Conservation (phyloP, 2,329 filamentous ascomycete genomes). For the Ophiocordyceps sinensis region DNA sequence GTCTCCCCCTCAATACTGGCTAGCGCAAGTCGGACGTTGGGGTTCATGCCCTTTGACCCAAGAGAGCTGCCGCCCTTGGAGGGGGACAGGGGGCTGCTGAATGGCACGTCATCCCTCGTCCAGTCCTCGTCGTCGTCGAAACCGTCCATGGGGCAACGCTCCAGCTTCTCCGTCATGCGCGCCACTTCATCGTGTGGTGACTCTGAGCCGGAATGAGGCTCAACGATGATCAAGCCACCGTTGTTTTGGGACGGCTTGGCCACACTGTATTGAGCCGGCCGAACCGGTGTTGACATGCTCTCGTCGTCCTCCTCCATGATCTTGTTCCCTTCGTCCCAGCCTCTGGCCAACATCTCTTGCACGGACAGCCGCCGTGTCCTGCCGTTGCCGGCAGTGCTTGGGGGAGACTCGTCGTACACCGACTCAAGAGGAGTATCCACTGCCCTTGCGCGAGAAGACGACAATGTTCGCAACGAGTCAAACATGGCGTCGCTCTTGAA, state of each 20-base stretch:
- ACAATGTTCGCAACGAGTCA: conserved; percentile 60
- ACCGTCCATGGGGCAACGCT: conserved; percentile 42
- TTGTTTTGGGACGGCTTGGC: background rate
- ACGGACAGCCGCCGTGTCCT: conserved; percentile 43
- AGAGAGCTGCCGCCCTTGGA: conserved; percentile 32
- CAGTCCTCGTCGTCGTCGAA: conserved; percentile 51
- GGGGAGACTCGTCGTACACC: conserved; percentile 69
- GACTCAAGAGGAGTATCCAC: conserved; percentile 61
- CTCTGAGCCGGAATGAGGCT: conserved; percentile 14
- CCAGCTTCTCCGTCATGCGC: conserved; percentile 25
- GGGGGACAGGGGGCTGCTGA: conserved; percentile 44
- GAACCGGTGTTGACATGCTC: conserved; percentile 34
- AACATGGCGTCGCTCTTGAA: conserved; percentile 64
- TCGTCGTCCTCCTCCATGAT: conserved; percentile 55
- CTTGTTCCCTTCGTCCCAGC: conserved; percentile 38
- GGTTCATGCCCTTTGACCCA: conserved; percentile 37
- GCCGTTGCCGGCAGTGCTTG: conserved; percentile 37
- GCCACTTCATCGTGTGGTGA: conserved; percentile 18
- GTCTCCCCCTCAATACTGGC: conserved; percentile 35
- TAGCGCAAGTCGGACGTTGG: conserved; percentile 39
- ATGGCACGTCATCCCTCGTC: conserved; percentile 37
- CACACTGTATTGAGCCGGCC: conserved; percentile 18
- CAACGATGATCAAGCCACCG: background rate
- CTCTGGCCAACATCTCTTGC: conserved; percentile 40
- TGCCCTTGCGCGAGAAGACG: conserved; percentile 50